A percentile compares a stretch with the other conserved stretches of the same genome.
phyloP scores from a whole-genome alignment of 306 rosid genomes.

The Malus sylvestris region DNA sequence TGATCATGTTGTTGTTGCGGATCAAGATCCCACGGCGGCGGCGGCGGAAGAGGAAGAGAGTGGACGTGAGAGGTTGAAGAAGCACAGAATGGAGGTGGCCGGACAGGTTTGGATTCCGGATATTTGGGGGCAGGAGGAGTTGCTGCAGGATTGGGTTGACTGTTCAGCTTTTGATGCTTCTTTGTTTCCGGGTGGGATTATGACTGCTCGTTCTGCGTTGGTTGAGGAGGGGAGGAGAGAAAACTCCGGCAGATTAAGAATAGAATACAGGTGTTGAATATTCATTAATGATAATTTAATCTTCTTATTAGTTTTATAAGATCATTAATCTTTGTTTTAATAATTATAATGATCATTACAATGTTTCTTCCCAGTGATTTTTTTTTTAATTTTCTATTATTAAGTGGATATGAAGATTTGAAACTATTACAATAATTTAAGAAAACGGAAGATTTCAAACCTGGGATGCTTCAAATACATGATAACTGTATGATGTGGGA shows the following conservation, averaged over 20 bases:
- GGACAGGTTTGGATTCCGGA: constrained; percentile 90
- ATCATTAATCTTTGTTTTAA: background rate
- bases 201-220: constrained; percentile 66
- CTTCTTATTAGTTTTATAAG: background rate
- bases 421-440: too few relatives aligned
- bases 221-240: constrained; percentile 48
- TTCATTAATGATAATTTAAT: background rate
- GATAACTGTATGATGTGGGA: too few relatives aligned
- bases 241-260: constrained; percentile 28
- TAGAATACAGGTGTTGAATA: constrained; percentile 57
- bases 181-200: constrained; percentile 46
- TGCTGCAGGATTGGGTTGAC: constrained; percentile 81
- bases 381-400: background rate
- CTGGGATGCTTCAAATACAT: too few relatives aligned
- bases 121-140: constrained; percentile 86
- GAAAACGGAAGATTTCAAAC: accelerated
- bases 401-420: too few relatives aligned
- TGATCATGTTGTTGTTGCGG: background rate
- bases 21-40: background rate
- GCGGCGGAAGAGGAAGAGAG: constrained; percentile 26
- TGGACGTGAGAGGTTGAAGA: constrained; percentile 74
- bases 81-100: constrained; percentile 58
- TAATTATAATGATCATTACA: background rate
- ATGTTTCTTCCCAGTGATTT: background rate
- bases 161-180: constrained; percentile 67